Base-by-base conservation (phyloP, 257 asterid species). In the Salvia rosmarinus region DNA sequence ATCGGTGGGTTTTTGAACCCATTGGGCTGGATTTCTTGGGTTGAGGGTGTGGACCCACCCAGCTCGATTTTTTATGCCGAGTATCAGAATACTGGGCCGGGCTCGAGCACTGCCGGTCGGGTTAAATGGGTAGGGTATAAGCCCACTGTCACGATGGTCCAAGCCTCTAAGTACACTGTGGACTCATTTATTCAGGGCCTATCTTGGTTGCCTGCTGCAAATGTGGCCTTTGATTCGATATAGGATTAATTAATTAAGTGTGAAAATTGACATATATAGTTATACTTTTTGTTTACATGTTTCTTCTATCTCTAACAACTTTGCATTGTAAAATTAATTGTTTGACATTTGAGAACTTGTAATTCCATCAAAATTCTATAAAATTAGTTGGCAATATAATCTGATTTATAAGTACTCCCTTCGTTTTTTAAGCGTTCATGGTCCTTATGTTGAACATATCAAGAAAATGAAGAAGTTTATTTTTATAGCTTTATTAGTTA, bases 21-120 rank as follows among this genome's bases (percentile, higher is more conserved):
- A 1, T 3, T 44, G 20, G 96, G 98, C 5, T 92, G 98, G 98
- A 78, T 72, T 44, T 74, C 82, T 5, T 88, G 96, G 98, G 83
- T 65, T 8, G 2, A 1, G 0, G 64, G 57, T 2, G 75, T 35
- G 0, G 81, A 63, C 19, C 92, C 96, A 21, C 92, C 94, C 0
- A 68, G 0, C 0, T 76, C 87, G 6, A 87, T 89, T n/a, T 82
- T 86, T 72, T 91, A 89, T n/a, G 96, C 84, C 0, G 98, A 91
- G 87, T 75, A 80, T 59, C 82, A 54, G 54, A 91, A 91, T 66
- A 87, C 73, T 0, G 98, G 98, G 34, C 87, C 83, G 0, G 96
- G 98, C 0, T 64, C 98, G 0, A 44, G 40, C 37, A 80, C 87
- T 0, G 25, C 63, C 0, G 30, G 47, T 1, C 77, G 96, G 77